A percentile compares a stretch with the other conserved stretches of the same genome.
Evolutionary conservation across 352 stramenopile species (phyloP).

Genomic region (Thraustochytrium sp.): DNA sequence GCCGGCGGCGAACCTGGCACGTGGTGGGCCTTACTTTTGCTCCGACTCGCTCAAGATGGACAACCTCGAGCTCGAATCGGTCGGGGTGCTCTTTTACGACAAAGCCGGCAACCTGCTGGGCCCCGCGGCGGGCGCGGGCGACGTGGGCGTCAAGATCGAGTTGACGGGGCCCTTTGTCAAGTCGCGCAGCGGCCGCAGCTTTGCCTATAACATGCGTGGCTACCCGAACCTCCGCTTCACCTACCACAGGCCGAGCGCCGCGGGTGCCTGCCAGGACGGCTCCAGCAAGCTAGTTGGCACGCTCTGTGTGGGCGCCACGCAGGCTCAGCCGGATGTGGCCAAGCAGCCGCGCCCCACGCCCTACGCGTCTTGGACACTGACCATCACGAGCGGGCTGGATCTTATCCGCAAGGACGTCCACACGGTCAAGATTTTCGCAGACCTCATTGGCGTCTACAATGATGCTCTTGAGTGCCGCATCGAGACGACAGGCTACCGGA

Average conservation of each 20-base stretch:
- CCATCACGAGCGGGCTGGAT: background rate
- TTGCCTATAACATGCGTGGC: background rate
- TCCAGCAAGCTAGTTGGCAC: background rate
- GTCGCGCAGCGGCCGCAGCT: background rate
- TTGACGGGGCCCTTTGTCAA: background rate
- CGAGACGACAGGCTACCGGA: background rate
- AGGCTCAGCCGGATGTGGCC: background rate
- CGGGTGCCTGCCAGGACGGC: background rate
- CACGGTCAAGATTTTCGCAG: background rate
- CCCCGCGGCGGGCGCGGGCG: too few species aligned
- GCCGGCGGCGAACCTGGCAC: background rate
- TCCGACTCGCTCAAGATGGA: background rate
- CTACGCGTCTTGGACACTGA: background rate
- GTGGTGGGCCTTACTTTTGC: background rate
- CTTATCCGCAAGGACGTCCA: too few species aligned
- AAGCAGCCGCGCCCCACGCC: background rate
- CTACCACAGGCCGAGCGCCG: background rate
- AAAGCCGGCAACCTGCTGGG: background rate
- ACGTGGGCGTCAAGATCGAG: background rate
- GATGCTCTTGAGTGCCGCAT: background rate
- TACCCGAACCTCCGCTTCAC: background rate
- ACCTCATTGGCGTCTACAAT: background rate
- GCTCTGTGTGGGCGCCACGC: background rate
- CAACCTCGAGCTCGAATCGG: background rate
- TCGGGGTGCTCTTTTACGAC: background rate